Evolutionary conservation across 352 stramenopile species (phyloP).

Genomic region (Globisporangium okanoganense): DNA sequence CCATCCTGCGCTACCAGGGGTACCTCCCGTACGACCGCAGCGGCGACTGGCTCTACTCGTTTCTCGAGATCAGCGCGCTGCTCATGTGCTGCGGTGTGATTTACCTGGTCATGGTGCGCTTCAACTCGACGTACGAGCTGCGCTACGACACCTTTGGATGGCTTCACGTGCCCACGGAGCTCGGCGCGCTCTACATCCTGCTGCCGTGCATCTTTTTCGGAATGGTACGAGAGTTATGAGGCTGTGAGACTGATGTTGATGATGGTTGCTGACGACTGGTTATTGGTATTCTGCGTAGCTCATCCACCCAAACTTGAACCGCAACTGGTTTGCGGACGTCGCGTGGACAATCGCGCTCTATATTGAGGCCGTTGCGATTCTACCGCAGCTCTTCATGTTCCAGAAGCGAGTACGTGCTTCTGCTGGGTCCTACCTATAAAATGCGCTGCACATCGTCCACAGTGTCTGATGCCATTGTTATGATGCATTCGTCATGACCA

Average conservation of each 20-base stretch:
- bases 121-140: conserved; percentile 95
- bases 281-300: conserved; percentile 49
- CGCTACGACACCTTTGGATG: conserved; percentile 95
- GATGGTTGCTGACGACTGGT: conserved; percentile 36
- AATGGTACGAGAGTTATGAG: conserved; percentile 77
- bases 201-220: conserved; percentile 86
- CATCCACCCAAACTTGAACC: conserved; percentile 96
- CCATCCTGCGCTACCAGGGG: conserved; percentile 97
- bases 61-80: conserved; percentile 92
- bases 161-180: conserved; percentile 81
- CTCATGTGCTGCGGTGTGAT: conserved; percentile 87
- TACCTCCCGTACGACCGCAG: conserved; percentile 93
- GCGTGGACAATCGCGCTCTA: conserved; percentile 99
- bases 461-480: not conserved
- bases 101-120: conserved; percentile 90
- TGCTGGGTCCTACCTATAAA: too few species aligned
- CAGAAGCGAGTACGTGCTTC: conserved; percentile 88
- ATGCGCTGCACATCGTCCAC: not conserved
- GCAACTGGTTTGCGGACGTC: conserved; percentile 95
- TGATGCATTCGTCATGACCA: not conserved
- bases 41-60: conserved; percentile 98
- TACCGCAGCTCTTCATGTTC: conserved; percentile 99
- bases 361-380: conserved; percentile 95
- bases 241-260: too few species aligned
- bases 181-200: conserved; percentile 81